Conservation (phyloP, 768 basidiomycete species). For the Lactifluus hygrophoroides region DNA sequence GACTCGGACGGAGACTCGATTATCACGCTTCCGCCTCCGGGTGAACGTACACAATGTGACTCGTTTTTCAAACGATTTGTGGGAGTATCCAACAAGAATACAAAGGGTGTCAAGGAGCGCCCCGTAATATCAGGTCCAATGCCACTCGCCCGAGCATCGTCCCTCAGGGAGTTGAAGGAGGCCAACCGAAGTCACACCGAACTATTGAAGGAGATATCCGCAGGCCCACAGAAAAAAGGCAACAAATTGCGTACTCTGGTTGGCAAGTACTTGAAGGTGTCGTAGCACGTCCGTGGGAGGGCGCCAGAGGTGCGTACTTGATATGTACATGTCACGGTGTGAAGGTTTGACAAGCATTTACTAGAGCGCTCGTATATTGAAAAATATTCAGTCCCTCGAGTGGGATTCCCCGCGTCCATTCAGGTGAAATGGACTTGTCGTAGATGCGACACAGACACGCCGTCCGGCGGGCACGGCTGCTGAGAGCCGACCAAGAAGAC, state of each 20-base stretch:
- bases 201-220: slow-evolving; percentile 11
- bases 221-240: slow-evolving; percentile 18
- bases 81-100: slow-evolving; percentile 15
- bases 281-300: slow-evolving; percentile 5
- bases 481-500: slow-evolving; percentile 13
- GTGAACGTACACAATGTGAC: slow-evolving; percentile 18
- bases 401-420: neutral
- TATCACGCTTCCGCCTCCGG: slow-evolving; percentile 24
- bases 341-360: slow-evolving; percentile 2
- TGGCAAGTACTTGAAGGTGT: slow-evolving; percentile 17
- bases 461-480: neutral
- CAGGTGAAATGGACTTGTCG: slow-evolving; percentile 4
- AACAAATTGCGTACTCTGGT: slow-evolving; percentile 27
- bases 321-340: slow-evolving; percentile 1
- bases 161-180: slow-evolving; percentile 17
- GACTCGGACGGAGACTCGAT: slow-evolving; percentile 16
- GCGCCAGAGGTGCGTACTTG: slow-evolving; percentile 12
- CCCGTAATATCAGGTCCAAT: slow-evolving; percentile 29
- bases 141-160: slow-evolving; percentile 23
- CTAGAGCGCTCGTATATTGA: neutral
- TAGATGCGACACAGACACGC: neutral
- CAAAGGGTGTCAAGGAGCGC: slow-evolving; percentile 18
- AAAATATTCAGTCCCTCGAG: neutral
- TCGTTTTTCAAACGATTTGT: slow-evolving; percentile 22
- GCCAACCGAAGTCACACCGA: slow-evolving; percentile 13